Evolutionary conservation across 345 rosid genomes (phyloP), one percentile per base, ranked within the genome.

Genomic region (Melaleuca alternifolia): DNA sequence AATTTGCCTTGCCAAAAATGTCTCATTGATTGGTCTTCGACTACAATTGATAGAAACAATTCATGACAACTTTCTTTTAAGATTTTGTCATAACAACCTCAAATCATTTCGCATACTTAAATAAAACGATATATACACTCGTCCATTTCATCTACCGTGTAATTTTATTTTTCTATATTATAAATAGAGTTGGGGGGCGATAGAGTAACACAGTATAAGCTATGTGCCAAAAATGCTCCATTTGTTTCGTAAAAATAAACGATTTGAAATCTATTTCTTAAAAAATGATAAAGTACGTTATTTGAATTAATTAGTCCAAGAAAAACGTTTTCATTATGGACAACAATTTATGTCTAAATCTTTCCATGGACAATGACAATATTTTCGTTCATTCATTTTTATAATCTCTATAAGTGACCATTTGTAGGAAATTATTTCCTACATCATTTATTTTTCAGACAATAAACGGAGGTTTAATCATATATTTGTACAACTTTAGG

Each of bases 291-390:
- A 33, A 23, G 16, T 33, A 1, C 1, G 8, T 33, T 0, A 5
- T 6, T 16, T 65, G 8, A 33, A 1, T 15, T 16, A 65, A 65
- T 8, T 30, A 65, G 1, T 65, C 18, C 15, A 65, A 1, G 11
- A 33, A 65, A 65, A 65, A 65, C 33, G 3, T 2, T 71, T 65
- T 30, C 14, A 30, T 30, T 15, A 30, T 14, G 0, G 1, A 30
- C 0, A 62, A 65, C 7, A 33, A 65, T 0, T 71, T 18, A 71
- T 1, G 3, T 20, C 0, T 18, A 10, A 18, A 71, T 1, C 9
- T 16, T 33, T 71, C 33, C 1, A 0, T 71, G 12, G 18, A 33
- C 1, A 10, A 71, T 16, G 2, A 71, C 0, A 0, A 33, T 4
- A 9, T 2, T 18, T 16, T 33, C 6, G 3, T 33, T 33, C 1